These are phyloP conservation scores for Pseudozyma sp. DNA, from an alignment of 1,284 basidiomycete genomes.

Conservation along the genomic window DNA sequence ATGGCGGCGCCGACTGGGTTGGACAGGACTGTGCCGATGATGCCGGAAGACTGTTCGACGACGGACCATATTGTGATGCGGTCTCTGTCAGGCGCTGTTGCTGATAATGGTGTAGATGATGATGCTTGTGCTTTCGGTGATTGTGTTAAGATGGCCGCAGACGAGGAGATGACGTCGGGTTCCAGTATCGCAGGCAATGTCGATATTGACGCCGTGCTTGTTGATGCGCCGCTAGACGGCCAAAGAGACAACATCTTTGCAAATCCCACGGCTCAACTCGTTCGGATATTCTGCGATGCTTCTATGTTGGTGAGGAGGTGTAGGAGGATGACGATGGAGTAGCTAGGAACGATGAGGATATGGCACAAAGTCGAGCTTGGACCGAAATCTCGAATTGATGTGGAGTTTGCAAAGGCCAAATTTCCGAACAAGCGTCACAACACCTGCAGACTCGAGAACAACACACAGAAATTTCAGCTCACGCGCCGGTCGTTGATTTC, in stretches of 20 bases:
- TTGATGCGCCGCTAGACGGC: conserved; percentile 1
- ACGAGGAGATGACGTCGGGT: too few relatives aligned
- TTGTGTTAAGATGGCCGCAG: too few relatives aligned
- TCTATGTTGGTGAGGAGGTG: too few relatives aligned
- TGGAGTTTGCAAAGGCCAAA: background rate
- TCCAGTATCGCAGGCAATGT: background rate
- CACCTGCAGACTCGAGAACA: background rate
- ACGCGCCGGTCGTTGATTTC: background rate
- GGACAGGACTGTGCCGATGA: conserved; percentile 22
- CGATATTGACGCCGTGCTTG: background rate
- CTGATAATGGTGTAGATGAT: too few relatives aligned
- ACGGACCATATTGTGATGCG: conserved; percentile 33
- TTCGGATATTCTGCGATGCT: background rate
- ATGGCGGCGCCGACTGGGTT: conserved; percentile 38
- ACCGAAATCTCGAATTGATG: background rate
- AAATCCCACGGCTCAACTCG: too few relatives aligned
- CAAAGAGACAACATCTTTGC: background rate
- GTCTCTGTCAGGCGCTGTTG: too few relatives aligned
- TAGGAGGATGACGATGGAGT: too few relatives aligned
- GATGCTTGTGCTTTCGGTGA: too few relatives aligned
- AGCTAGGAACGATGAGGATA: too few relatives aligned
- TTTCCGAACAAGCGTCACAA: background rate
- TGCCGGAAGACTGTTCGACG: conserved; percentile 34
- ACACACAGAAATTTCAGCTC: background rate
- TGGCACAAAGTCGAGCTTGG: background rate